A percentile compares a stretch with the other conserved stretches of the same genome.
These are phyloP conservation scores for Epichloe aotearoae DNA, from an alignment of 2,329 filamentous ascomycete genomes.

Conservation along the genomic window DNA sequence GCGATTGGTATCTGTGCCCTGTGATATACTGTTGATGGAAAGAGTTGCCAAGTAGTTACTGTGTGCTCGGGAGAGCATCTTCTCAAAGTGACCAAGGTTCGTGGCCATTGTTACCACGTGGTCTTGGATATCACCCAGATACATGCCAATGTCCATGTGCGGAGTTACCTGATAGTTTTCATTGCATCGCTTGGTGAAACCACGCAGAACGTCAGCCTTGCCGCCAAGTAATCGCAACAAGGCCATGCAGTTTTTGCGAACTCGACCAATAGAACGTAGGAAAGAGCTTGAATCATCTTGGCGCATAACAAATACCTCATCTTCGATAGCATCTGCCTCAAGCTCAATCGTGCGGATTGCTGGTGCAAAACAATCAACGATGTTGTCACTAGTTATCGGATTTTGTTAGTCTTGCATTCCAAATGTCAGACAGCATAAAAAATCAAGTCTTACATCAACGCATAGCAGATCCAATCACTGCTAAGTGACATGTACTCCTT, in stretches of 20 bases:
- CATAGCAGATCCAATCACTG: slow-evolving; percentile 98
- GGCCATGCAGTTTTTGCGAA: slow-evolving; percentile 89
- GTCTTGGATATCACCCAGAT: slow-evolving; percentile 94
- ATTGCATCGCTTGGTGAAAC: slow-evolving; percentile 97
- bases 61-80: slow-evolving; percentile 88
- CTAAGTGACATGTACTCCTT: slow-evolving; percentile 92
- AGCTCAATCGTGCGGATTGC: slow-evolving; percentile 76
- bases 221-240: slow-evolving; percentile 86
- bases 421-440: neutral
- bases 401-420: neutral
- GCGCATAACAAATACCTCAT: slow-evolving; percentile 85
- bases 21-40: slow-evolving; percentile 77
- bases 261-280: slow-evolving; percentile 74
- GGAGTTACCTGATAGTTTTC: slow-evolving; percentile 93
- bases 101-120: slow-evolving; percentile 99
- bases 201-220: slow-evolving; percentile 96
- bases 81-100: slow-evolving; percentile 89
- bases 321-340: slow-evolving; percentile 87
- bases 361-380: slow-evolving; percentile 89
- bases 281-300: slow-evolving; percentile 82
- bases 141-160: slow-evolving; percentile 90
- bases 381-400: slow-evolving; percentile 59
- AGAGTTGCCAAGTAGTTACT: slow-evolving; percentile 94
- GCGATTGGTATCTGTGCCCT: slow-evolving; percentile 79
- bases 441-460: slow-evolving; percentile 60